phyloP scores from a whole-genome alignment of 331 rosid genomes.

The Erythrophleum ivorense region DNA sequence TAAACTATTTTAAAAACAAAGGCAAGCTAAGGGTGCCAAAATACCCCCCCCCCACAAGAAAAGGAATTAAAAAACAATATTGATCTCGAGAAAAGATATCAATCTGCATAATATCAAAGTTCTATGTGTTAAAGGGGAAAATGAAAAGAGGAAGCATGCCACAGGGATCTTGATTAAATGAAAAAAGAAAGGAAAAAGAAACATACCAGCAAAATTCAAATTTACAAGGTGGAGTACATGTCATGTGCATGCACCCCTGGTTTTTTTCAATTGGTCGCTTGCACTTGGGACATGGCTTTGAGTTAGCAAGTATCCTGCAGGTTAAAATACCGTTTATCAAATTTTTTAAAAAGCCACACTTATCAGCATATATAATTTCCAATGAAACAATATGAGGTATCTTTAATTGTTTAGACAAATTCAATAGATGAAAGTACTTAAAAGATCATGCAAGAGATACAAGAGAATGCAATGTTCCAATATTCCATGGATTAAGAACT shows the following conservation, averaged over 20 bases:
- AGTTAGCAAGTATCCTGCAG: constrained; percentile 84
- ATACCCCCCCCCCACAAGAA: too few relatives aligned
- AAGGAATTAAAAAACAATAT: too few relatives aligned
- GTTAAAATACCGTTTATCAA: constrained; percentile 39
- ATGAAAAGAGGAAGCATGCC: not conserved
- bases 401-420: not conserved
- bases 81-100: not conserved
- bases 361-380: constrained; percentile 12
- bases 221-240: constrained; percentile 88
- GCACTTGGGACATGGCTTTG: constrained; percentile 92
- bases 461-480: not conserved
- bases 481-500: constrained; percentile 15
- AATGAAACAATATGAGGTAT: not conserved
- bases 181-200: not conserved
- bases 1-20: constrained; percentile 15
- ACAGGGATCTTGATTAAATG: not conserved
- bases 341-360: not conserved
- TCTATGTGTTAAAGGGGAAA: not conserved
- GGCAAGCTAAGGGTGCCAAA: not conserved
- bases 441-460: constrained; percentile 7
- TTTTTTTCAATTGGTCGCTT: constrained; percentile 85
- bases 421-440: constrained; percentile 20
- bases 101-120: constrained; percentile 14
- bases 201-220: constrained; percentile 88
- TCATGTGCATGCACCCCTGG: constrained; percentile 96